A percentile compares a stretch with the other conserved stretches of the same genome.
Evolutionary conservation across 257 asterid genomes (phyloP).

Genomic region (Nicotiana otophora): DNA sequence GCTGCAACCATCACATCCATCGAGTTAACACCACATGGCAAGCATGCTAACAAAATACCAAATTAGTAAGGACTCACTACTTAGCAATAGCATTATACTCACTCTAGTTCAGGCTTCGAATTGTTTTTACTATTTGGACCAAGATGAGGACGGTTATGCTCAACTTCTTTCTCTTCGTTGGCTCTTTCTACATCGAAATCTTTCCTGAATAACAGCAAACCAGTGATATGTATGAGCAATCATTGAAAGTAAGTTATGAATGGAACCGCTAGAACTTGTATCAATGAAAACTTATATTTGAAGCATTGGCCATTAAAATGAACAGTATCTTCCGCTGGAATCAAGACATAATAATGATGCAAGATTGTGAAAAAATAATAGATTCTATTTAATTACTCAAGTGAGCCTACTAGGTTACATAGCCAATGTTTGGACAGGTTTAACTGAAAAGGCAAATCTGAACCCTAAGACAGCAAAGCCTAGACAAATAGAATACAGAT

Average conservation of each 20-base stretch:
- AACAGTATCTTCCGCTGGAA: neutral
- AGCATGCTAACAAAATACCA: neutral
- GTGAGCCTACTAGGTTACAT: neutral
- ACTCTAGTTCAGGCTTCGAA: slow-evolving; percentile 50
- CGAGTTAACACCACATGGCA: slow-evolving; percentile 1
- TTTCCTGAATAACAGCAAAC: slow-evolving; percentile 42
- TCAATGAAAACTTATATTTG: neutral
- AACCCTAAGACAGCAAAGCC: neutral
- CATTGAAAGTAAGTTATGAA: neutral
- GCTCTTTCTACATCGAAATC: slow-evolving; percentile 73
- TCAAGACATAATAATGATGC: neutral
- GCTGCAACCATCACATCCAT: slow-evolving; percentile 37
- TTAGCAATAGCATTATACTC: slow-evolving; percentile 20
- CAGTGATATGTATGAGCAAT: slow-evolving; percentile 9
- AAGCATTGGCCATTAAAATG: neutral
- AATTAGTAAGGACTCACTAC: neutral
- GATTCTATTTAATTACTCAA: neutral
- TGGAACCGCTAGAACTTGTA: neutral
- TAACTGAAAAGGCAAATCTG: neutral
- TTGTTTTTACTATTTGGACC: slow-evolving; percentile 51
- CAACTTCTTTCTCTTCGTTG: slow-evolving; percentile 56
- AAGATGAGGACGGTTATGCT: slow-evolving; percentile 29
- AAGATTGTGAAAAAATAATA: neutral
- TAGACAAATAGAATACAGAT: neutral
- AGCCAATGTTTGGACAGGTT: neutral